A percentile compares a stretch with the other conserved stretches of the same genome.
phyloP scores from a whole-genome alignment of 2,329 filamentous ascomycete species.

The Orbilia javanica region DNA sequence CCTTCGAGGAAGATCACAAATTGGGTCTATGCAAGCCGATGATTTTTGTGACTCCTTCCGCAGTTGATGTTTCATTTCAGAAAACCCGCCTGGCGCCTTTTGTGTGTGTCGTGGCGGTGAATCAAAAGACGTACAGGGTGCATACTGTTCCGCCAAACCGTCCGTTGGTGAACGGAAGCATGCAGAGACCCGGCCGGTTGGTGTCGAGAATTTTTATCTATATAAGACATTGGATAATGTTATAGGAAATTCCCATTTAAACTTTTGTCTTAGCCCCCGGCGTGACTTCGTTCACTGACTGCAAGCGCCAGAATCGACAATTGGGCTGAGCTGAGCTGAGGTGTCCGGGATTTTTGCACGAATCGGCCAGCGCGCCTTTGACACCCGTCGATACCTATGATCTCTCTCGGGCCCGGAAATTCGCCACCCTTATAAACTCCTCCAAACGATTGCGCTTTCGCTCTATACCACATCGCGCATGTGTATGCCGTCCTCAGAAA shows the following conservation, averaged over 20 bases:
- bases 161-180: constrained; percentile 13
- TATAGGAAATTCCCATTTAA: background rate
- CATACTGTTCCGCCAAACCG: background rate
- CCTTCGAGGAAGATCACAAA: background rate
- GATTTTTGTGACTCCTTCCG: no score
- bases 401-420: background rate
- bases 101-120: constrained; percentile 7
- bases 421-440: background rate
- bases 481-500: background rate
- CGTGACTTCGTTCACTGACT: constrained; percentile 1
- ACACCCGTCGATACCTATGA: background rate
- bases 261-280: background rate
- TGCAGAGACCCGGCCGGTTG: background rate
- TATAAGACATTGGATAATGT: constrained; percentile 2
- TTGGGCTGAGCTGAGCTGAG: background rate
- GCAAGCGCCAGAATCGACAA: background rate
- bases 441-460: background rate
- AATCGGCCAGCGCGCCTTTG: background rate
- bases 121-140: background rate
- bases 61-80: no score
- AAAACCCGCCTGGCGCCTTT: no score
- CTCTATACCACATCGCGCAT: background rate
- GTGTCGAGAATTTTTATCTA: background rate
- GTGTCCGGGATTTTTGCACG: background rate
- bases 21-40: background rate